Evolutionary conservation across 2,329 filamentous ascomycete genomes (phyloP), one percentile per base, ranked within the genome.

Genomic region (Bipolaris gigantea): DNA sequence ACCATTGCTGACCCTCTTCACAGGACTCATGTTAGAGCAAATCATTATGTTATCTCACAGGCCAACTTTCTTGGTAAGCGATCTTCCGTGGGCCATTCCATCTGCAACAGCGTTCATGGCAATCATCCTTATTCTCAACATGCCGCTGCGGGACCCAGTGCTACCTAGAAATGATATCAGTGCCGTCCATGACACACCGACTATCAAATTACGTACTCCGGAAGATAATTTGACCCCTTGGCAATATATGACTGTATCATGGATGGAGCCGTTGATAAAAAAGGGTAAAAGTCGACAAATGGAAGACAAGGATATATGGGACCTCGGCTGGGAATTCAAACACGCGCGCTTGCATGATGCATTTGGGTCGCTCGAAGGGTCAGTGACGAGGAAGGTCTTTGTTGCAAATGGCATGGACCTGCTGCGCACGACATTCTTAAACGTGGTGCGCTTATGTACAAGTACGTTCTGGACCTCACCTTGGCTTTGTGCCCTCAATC

Each of bases 221-320:
- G 92, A 96, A 71, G 92, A 96, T 63, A 85, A 89, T 59, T 72
- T 96, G 21, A 89, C 82, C 0, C 78, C 92, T 0, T 92, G 90
- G 83, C 89, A 92, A 62, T 96, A 90, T 75, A 89, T 93, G 83
- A 87, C 85, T 5, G 88, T 96, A 25, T 89, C 85, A 0, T 96
- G 92, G 92, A 87, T 96, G 76, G 78, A 79, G 0, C 88, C 91
- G 0, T 75, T 96, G 6, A 90, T 95, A 11, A 76, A 78, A 1
- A 73, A 85, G 21, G 90, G 88, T 1, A 82, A 79, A 38, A 77
- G 79, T 27, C 80, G 85, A 36, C 87, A 91, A 62, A 77, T 96
- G 8, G 77, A 91, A 33, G 86, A 92, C 35, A 83, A 87, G 34
- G 90, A 96, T 68, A 88, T 96, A 2, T 96, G 92, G 92, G 78